Evolutionary conservation across 805 yeast genomes (phyloP), one percentile per base, ranked within the genome.

Genomic region (Candida nonsorbophila): DNA sequence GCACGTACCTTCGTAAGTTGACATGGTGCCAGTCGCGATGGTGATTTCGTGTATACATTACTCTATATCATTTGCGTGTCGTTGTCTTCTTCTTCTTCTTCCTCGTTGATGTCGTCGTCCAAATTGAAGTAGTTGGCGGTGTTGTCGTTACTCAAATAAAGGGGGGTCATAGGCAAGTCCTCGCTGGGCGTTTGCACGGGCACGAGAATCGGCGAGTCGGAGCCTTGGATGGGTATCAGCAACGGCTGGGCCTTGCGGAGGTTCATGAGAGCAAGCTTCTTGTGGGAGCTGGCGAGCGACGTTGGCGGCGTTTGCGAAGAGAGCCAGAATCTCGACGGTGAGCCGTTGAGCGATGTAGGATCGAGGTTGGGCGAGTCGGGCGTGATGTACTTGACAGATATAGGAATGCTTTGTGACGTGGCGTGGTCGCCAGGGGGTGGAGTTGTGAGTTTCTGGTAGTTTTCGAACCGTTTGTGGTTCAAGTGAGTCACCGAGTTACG

Each of bases 271-370:
- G 36, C 6, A 47, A 42, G 21, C 38, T 50, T 30, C 42, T 38
- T 32, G 36, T 40, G 27, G 11, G 53, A 48, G 16, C 38, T 49
- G 15, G 41, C 49, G 32, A 36, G 49, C 19, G 55, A 55, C 38
- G 42, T 44, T 11, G 79, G 78, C 1, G 79, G 79, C 0, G 79
- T 70, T 29, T 67, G 69, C 13, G 70, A 62, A n/a, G 66, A 58
- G 25, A 74, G 50, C 64, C 73, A 67, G 37, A 74, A 72, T 27
- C 72, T 49, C 4, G 78, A 71, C 1, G 80, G 80, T 1, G 77
- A 71, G 5, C 74, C 76, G 3, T 71, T 69, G 10, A 73, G 27
- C 4, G 77, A 70, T 1, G 68, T 62, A 3, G 80, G 78, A 24
- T 56, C 67, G 29, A 74, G 51, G 30, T 59, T 58, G 0, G 79